A percentile compares a stretch with the other conserved stretches of the same genome.
Evolutionary conservation across 2,329 filamentous ascomycete species (phyloP).

Genomic region (Cordyceps fumosorosea): DNA sequence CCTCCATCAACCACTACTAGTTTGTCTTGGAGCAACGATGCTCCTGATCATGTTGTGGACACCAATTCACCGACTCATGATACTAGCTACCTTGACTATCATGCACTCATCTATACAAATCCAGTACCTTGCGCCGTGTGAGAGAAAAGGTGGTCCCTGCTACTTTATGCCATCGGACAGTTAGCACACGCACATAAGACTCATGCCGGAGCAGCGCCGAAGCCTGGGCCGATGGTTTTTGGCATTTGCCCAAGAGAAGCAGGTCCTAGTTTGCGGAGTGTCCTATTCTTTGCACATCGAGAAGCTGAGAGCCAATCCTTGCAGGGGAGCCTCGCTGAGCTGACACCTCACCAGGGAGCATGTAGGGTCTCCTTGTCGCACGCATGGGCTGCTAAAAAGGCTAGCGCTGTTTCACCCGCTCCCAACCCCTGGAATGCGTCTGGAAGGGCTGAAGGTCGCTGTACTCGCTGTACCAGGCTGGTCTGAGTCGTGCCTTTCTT

Average conservation of each 20-base stretch:
- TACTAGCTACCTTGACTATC: background rate
- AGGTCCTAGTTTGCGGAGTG: background rate
- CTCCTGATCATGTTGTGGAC: background rate
- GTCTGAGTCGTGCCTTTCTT: background rate
- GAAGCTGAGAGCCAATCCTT: conserved; percentile 4
- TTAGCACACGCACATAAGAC: background rate
- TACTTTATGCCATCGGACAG: background rate
- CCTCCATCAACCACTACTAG: background rate
- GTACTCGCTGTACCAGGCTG: no score
- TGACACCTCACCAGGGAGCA: conserved; percentile 1
- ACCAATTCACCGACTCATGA: background rate
- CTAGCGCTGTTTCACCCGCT: conserved; percentile 5
- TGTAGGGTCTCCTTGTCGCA: background rate
- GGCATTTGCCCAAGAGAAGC: background rate
- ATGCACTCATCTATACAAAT: background rate
- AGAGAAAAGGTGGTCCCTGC: background rate
- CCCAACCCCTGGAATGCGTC: background rate
- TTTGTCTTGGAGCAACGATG: background rate
- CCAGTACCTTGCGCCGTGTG: background rate
- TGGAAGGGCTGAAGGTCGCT: background rate
- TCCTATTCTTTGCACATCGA: background rate
- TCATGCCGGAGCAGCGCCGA: conserved; percentile 9
- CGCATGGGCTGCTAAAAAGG: background rate
- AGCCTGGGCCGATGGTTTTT: background rate
- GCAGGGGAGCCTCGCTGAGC: background rate